Evolutionary conservation across 2,329 filamentous ascomycete species (phyloP).

Genomic region (Hymenoscyphus scutula): DNA sequence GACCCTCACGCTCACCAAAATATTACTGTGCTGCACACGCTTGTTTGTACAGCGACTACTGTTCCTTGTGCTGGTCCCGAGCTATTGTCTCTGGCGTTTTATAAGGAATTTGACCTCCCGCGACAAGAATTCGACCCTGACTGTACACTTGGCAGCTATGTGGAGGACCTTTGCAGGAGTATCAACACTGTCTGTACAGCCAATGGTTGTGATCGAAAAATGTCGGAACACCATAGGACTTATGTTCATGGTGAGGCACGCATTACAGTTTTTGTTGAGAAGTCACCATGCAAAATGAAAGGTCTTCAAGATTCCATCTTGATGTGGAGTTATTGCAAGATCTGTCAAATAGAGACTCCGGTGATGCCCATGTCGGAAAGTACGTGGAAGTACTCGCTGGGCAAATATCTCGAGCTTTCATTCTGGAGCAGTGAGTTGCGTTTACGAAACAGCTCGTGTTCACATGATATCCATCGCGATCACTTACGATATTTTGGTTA

Average conservation of each 20-base stretch:
- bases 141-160: constrained; percentile 90
- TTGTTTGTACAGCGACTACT: constrained; percentile 89
- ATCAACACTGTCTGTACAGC: constrained; percentile 76
- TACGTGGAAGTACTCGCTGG: constrained; percentile 98
- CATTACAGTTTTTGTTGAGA: constrained; percentile 86
- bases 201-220: constrained; percentile 81
- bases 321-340: constrained; percentile 97
- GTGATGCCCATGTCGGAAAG: constrained; percentile 88
- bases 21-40: constrained; percentile 89
- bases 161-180: constrained; percentile 80
- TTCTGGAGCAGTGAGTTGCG: constrained; percentile 90
- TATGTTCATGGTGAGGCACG: constrained; percentile 97
- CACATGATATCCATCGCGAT: constrained; percentile 88
- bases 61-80: constrained; percentile 91
- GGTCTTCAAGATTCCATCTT: constrained; percentile 73
- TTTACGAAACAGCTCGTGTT: constrained; percentile 71
- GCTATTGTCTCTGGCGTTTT: constrained; percentile 87
- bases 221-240: constrained; percentile 91
- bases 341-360: constrained; percentile 86
- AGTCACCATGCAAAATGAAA: constrained; percentile 63
- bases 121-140: constrained; percentile 70
- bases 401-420: constrained; percentile 94
- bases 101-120: constrained; percentile 76
- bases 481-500: constrained; percentile 92
- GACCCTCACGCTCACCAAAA: constrained; percentile 96